phyloP scores from a whole-genome alignment of 2,329 filamentous ascomycete species.

The Fusarium tuaranense region DNA sequence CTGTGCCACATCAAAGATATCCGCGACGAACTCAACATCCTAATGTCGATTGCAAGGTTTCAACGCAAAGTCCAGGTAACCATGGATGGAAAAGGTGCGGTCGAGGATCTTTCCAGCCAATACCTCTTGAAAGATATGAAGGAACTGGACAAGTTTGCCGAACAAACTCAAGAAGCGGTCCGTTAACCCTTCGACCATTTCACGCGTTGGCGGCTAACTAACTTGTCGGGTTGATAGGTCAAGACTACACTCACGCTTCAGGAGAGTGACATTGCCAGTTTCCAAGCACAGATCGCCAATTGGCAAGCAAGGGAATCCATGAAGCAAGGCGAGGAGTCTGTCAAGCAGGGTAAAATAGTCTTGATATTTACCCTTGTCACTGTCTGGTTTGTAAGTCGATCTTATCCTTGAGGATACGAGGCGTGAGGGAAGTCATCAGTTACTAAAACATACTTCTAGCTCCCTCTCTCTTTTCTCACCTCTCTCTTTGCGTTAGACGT shows the following conservation, averaged over 20 bases:
- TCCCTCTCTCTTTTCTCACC: background rate
- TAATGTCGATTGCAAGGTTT: too few species aligned
- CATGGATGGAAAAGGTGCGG: accelerated
- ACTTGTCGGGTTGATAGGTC: background rate
- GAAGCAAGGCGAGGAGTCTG: background rate
- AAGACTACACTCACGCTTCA: background rate
- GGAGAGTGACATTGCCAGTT: background rate
- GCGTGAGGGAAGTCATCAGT: background rate
- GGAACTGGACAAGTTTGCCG: background rate
- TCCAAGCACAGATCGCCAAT: background rate
- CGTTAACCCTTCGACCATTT: too few species aligned
- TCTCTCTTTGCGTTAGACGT: background rate
- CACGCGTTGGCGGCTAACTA: too few species aligned
- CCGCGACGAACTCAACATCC: too few species aligned
- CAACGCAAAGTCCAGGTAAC: background rate
- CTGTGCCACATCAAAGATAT: background rate
- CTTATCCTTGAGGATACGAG: background rate
- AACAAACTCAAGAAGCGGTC: background rate
- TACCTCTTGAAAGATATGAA: background rate
- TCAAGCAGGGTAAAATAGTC: background rate
- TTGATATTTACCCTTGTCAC: background rate
- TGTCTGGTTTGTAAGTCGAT: background rate
- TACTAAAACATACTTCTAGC: background rate
- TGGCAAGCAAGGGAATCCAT: background rate
- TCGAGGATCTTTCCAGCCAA: accelerated